Conservation (phyloP, 352 stramenopile genomes). For the Thraustochytrium striatum region DNA sequence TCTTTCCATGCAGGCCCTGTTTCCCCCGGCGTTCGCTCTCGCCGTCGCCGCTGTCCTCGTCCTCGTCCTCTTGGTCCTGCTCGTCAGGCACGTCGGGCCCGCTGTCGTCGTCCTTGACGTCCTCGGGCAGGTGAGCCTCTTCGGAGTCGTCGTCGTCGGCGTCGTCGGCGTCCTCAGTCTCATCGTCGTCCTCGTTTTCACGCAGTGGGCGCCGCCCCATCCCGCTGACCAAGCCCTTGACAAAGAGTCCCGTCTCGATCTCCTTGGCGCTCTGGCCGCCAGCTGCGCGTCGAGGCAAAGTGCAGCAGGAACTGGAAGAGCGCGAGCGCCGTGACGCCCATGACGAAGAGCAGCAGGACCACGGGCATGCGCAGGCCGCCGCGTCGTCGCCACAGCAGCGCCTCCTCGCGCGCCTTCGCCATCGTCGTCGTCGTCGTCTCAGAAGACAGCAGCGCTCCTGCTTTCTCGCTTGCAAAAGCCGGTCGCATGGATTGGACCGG, state of each 20-base stretch:
- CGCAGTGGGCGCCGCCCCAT: background rate
- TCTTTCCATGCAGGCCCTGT: no score
- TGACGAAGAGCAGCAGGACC: slow-evolving; percentile 22
- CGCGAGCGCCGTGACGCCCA: background rate
- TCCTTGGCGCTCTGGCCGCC: background rate
- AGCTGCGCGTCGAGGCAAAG: background rate
- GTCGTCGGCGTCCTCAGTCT: background rate
- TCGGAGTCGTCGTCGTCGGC: background rate
- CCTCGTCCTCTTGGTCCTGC: background rate
- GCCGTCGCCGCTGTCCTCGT: background rate
- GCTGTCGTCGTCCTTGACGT: background rate
- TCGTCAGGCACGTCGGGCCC: background rate
- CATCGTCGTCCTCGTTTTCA: background rate
- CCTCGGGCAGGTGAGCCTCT: background rate
- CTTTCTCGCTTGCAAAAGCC: no score
- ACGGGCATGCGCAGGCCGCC: slow-evolving; percentile 16
- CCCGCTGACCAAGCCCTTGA: background rate
- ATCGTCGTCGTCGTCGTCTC: no score
- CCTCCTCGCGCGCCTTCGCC: no score
- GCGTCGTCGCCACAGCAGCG: no score
- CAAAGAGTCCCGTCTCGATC: background rate
- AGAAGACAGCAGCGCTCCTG: no score
- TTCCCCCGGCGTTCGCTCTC: no score
- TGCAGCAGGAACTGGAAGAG: background rate
- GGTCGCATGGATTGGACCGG: no score